A percentile compares a stretch with the other conserved stretches of the same genome.
Evolutionary conservation across 2,329 filamentous ascomycete species (phyloP).

Genomic region (Epichloe sibirici): DNA sequence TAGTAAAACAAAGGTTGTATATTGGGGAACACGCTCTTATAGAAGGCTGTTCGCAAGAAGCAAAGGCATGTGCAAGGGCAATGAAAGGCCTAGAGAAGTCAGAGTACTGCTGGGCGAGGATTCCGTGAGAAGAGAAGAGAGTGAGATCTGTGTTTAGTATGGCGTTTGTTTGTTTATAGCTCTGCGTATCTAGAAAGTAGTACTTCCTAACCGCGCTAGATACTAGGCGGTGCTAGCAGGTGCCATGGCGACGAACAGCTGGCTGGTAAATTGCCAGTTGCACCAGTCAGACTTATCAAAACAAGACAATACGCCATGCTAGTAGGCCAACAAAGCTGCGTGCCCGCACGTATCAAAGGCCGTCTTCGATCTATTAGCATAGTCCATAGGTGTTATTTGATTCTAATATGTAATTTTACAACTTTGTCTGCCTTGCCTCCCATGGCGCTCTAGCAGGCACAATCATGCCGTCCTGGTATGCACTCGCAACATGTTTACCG

Average conservation of each 20-base stretch:
- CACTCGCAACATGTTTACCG: conserved; percentile 40
- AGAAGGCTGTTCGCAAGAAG: no score
- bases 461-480: conserved; percentile 40
- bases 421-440: conserved; percentile 11
- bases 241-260: not conserved
- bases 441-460: conserved; percentile 14
- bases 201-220: no score
- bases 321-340: not conserved
- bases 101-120: no score
- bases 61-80: no score
- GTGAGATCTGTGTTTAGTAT: not conserved
- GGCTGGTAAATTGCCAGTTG: not conserved
- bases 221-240: no score
- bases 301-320: not conserved
- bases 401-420: conserved; percentile 10
- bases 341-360: not conserved
- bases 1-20: no score
- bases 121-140: no score
- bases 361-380: not conserved
- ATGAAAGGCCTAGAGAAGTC: no score
- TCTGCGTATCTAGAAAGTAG: no score
- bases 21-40: no score
- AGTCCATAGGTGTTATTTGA: not conserved
- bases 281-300: not conserved
- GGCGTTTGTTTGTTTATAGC: no score